Evolutionary conservation across 306 rosid genomes (phyloP), one percentile per base, ranked within the genome.

Genomic region (Herpetospermum pedunculosum): DNA sequence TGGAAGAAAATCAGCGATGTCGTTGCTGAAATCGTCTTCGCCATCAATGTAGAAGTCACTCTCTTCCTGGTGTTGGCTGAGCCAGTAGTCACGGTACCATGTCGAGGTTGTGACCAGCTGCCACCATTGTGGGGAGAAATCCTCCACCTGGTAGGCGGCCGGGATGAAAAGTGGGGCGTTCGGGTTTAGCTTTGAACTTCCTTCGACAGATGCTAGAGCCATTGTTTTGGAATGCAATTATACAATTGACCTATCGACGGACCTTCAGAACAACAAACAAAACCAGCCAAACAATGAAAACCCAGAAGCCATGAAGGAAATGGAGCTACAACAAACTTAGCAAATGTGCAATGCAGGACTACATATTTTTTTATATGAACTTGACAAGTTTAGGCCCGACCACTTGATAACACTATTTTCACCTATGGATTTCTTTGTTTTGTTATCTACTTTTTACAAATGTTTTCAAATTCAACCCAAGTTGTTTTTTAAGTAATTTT

Each of bases 51-150:
- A 89, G 53, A 83, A 89, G 38, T 76, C 83, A 28, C 78, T 88
- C 43, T 75, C 89, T 7, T 83, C 92, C 32, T 89, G 90, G 34
- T 84, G 90, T 81, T 84, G 95, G 84, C 87, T 87, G 13, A 90
- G 90, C 96, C 98, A 92, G 80, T 77, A 92, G 62, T 90, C 90
- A 18, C 76, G 91, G 86, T 85, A 92, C 98, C 98, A 92, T 18
- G 89, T 85, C 1, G 86, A 80, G 35, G 96, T 90, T 37, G 92
- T 92, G 23, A 92, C 88, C 81, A 90, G 75, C 70, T 90, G 91
- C 95, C 98, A 92, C 98, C 98, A 90, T 80, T 92, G 95, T 0
- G 96, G 92, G 57, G 98, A 90, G 68, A 92, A 92, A 85, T 92
- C 98, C 81, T 92, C 98, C 84, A 92, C 96, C 79, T 79, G 88